Evolutionary conservation across 352 stramenopile species (phyloP).

Genomic region (Elongisporangium anandrum): DNA sequence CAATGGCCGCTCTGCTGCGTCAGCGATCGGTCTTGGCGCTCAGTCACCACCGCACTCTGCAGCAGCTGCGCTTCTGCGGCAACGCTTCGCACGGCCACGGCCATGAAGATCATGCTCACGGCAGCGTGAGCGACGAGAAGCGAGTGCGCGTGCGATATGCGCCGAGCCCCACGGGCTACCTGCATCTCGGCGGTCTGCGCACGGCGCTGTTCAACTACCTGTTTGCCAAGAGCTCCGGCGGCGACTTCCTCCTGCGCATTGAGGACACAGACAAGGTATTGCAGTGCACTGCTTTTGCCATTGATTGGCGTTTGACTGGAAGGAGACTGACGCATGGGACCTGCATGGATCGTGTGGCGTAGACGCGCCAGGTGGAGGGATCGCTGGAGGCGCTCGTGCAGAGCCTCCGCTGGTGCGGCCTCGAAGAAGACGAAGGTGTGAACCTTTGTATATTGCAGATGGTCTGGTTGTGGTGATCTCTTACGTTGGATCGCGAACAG

Average conservation of each 20-base stretch:
- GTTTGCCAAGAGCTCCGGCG: constrained; percentile 79
- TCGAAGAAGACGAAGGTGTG: constrained; percentile 95
- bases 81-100: background rate
- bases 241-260: constrained; percentile 89
- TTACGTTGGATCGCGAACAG: constrained; percentile 16
- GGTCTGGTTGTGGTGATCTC: too few species aligned
- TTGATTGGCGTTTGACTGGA: background rate
- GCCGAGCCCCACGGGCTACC: constrained; percentile 86
- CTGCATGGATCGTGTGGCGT: background rate
- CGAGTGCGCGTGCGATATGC: constrained; percentile 82
- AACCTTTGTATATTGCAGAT: too few species aligned
- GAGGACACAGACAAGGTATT: constrained; percentile 90
- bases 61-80: constrained; percentile 12
- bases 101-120: background rate
- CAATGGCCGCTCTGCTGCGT: constrained; percentile 7
- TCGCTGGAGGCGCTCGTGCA: constrained; percentile 83
- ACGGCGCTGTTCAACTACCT: constrained; percentile 93
- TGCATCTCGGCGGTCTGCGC: constrained; percentile 89
- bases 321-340: constrained; percentile 7
- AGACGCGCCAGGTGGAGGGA: constrained; percentile 82
- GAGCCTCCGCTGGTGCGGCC: constrained; percentile 92
- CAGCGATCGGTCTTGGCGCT: constrained; percentile 13
- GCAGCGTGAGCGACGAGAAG: constrained; percentile 4
- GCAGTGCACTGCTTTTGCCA: background rate
- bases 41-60: constrained; percentile 12